These are phyloP conservation scores for Neoarthrinium moseri DNA, from an alignment of 2,329 filamentous ascomycete species.

Conservation along the genomic window DNA sequence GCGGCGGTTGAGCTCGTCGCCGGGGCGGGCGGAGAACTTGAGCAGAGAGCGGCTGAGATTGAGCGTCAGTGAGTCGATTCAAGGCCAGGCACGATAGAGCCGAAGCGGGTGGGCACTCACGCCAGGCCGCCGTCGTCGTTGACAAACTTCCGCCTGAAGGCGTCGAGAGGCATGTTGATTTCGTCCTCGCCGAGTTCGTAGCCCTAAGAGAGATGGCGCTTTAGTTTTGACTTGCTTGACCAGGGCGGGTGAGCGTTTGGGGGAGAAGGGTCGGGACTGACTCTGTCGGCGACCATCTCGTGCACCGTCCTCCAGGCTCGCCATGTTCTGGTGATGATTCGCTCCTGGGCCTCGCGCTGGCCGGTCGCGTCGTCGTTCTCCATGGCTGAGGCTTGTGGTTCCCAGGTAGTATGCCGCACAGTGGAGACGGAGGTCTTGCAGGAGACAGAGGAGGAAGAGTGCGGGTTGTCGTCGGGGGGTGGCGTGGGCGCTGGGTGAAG, in stretches of 20 bases:
- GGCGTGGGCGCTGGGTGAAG: no score
- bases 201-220: constrained; percentile 64
- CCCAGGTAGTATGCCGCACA: no score
- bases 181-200: constrained; percentile 91
- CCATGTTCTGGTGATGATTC: constrained; percentile 72
- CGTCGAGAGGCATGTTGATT: constrained; percentile 79
- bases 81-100: neutral
- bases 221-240: constrained; percentile 12
- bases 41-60: constrained; percentile 71
- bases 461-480: no score
- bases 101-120: constrained; percentile 48
- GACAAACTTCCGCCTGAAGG: constrained; percentile 73
- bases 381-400: constrained; percentile 28
- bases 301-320: constrained; percentile 90
- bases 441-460: no score
- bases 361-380: constrained; percentile 38
- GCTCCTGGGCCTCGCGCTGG: constrained; percentile 41
- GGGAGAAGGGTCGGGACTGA: no score
- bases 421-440: no score
- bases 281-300: constrained; percentile 81
- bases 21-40: constrained; percentile 84
- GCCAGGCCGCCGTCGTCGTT: constrained; percentile 72
- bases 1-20: constrained; percentile 79
- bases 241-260: neutral
- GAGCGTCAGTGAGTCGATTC: constrained; percentile 1